A percentile compares a stretch with the other conserved stretches of the same genome.
Evolutionary conservation across 1,284 basidiomycete species (phyloP).

Genomic region (Melampsora abietis-canadensis): DNA sequence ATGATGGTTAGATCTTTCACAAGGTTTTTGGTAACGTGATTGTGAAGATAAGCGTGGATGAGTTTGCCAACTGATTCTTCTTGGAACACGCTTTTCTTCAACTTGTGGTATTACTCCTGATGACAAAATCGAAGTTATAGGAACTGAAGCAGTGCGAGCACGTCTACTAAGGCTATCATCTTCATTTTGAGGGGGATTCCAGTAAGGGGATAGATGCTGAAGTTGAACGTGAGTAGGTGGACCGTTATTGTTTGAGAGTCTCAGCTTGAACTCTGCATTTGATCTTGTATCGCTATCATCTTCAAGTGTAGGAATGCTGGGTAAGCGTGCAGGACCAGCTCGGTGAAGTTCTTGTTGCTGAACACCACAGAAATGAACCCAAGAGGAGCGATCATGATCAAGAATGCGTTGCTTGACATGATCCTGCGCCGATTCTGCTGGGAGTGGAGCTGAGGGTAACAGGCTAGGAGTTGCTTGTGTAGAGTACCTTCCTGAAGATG

Average conservation of each 20-base stretch:
- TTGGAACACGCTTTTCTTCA: neutral
- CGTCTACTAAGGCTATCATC: neutral
- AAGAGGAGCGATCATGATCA: constrained; percentile 1
- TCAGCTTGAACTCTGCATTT: too few species aligned
- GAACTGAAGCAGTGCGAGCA: constrained; percentile 1
- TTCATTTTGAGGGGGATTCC: too few species aligned
- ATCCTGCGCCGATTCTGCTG: neutral
- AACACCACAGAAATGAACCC: neutral
- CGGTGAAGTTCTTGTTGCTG: too few species aligned
- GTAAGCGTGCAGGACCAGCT: too few species aligned
- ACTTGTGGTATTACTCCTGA: neutral
- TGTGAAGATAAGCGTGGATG: constrained; percentile 1
- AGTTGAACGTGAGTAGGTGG: too few species aligned
- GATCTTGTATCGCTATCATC: neutral
- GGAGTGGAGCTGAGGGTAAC: neutral
- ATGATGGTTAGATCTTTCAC: neutral
- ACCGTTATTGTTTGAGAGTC: too few species aligned
- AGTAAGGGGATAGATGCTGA: too few species aligned
- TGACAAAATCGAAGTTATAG: neutral
- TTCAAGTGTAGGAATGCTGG: neutral
- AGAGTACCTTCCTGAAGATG: neutral
- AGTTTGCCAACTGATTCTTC: constrained; percentile 2
- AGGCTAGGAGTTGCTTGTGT: neutral
- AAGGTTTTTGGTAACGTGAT: neutral
- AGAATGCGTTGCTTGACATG: neutral